Conservation (phyloP, 2,329 filamentous ascomycete genomes). For the Dactylellina leptospora region DNA sequence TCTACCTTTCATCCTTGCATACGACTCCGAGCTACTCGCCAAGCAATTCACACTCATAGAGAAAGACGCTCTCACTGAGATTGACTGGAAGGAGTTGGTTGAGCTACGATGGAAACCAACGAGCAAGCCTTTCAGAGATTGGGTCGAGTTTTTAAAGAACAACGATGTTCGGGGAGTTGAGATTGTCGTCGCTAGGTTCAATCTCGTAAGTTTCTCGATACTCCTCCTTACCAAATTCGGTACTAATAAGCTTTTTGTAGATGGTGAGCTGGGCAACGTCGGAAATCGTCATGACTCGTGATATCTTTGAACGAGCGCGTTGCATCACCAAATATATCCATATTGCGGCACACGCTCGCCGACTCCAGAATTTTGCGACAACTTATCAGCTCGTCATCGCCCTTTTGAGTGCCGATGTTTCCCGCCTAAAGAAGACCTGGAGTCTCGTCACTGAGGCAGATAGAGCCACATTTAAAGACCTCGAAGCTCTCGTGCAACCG, state of each 20-base stretch:
- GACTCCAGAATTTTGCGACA: conserved; percentile 82
- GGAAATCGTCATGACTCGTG: conserved; percentile 77
- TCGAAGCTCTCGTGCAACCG: conserved; percentile 78
- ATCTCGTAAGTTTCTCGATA: conserved; percentile 64
- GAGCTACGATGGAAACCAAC: conserved; percentile 83
- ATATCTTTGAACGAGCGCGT: conserved; percentile 75
- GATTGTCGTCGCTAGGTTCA: conserved; percentile 85
- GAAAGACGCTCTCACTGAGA: conserved; percentile 83
- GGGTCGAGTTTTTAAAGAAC: conserved; percentile 81
- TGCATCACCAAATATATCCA: conserved; percentile 84
- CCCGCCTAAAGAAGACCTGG: conserved; percentile 76
- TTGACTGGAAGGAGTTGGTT: conserved; percentile 87
- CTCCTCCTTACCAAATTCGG: neutral
- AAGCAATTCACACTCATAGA: conserved; percentile 87
- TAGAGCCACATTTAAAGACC: conserved; percentile 71
- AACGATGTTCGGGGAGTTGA: conserved; percentile 79
- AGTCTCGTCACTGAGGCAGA: conserved; percentile 73
- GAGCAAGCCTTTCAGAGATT: conserved; percentile 73
- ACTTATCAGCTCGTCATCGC: conserved; percentile 83
- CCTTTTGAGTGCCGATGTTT: conserved; percentile 76
- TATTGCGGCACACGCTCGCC: conserved; percentile 78
- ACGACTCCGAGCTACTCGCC: conserved; percentile 79
- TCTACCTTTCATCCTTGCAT: conserved; percentile 80
- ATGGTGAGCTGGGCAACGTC: conserved; percentile 88
- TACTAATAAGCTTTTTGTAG: conserved; percentile 25